Conservation (phyloP, 441 rosid species). For the Adansonia madagascariensis region DNA sequence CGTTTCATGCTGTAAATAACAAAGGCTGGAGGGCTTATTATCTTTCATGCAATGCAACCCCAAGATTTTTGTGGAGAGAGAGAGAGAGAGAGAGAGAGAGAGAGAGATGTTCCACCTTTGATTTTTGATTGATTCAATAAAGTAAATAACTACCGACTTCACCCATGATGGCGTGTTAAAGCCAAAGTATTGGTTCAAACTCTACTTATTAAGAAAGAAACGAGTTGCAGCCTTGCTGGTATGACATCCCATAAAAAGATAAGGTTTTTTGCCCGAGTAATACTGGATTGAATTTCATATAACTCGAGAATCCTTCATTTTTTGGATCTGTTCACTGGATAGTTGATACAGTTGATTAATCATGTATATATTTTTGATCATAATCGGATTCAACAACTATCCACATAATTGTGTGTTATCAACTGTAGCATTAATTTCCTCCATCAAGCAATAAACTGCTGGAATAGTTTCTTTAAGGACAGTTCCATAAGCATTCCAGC, state of each 20-base stretch:
- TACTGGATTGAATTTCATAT: slow-evolving; percentile 4
- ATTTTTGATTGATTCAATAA: background rate
- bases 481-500: slow-evolving; percentile 81
- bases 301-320: background rate
- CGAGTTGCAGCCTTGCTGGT: background rate
- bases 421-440: slow-evolving; percentile 41
- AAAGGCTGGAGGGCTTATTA: slow-evolving; percentile 3
- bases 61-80: background rate
- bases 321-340: background rate
- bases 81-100: background rate
- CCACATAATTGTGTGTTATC: slow-evolving; percentile 28
- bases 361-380: background rate
- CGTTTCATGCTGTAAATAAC: slow-evolving; percentile 2
- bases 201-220: background rate
- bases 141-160: background rate
- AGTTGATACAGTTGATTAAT: background rate
- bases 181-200: background rate
- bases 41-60: background rate
- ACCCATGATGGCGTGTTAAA: background rate
- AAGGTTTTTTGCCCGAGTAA: background rate
- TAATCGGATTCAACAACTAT: slow-evolving; percentile 32
- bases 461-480: slow-evolving; percentile 55
- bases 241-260: background rate
- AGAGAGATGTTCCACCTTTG: too few relatives aligned
- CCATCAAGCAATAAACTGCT: slow-evolving; percentile 64